phyloP scores from a whole-genome alignment of 768 basidiomycete genomes.

The Lentinula edodes region DNA sequence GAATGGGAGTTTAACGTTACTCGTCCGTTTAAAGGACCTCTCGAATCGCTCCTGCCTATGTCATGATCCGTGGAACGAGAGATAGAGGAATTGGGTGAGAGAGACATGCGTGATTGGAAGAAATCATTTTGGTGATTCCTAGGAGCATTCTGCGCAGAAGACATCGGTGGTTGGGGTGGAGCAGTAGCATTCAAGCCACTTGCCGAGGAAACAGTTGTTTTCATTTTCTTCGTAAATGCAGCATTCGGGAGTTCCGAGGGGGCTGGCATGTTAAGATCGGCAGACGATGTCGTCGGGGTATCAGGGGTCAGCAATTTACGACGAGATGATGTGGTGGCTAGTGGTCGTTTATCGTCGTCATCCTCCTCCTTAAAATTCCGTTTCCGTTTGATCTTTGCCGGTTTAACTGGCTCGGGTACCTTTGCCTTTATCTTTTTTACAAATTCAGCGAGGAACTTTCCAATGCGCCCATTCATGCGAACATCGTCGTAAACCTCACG shows the following conservation, averaged over 20 bases:
- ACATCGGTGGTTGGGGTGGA: neutral
- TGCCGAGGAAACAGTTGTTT: neutral
- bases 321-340: neutral
- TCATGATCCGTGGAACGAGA: neutral
- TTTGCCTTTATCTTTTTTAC: neutral
- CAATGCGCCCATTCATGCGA: slow-evolving; percentile 3
- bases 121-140: neutral
- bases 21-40: neutral
- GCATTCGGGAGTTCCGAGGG: neutral
- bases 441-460: neutral
- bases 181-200: neutral
- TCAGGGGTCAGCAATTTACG: neutral
- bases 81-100: neutral
- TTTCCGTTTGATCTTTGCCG: neutral
- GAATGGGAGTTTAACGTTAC: neutral
- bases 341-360: neutral
- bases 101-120: neutral
- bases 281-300: neutral
- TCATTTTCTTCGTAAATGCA: neutral
- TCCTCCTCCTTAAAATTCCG: neutral
- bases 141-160: neutral
- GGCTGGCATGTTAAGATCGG: neutral
- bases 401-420: neutral
- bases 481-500: neutral
- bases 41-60: neutral